Evolutionary conservation across 1,139 yeast genomes (phyloP).

Genomic region (Magnusiomyces paraingens): DNA sequence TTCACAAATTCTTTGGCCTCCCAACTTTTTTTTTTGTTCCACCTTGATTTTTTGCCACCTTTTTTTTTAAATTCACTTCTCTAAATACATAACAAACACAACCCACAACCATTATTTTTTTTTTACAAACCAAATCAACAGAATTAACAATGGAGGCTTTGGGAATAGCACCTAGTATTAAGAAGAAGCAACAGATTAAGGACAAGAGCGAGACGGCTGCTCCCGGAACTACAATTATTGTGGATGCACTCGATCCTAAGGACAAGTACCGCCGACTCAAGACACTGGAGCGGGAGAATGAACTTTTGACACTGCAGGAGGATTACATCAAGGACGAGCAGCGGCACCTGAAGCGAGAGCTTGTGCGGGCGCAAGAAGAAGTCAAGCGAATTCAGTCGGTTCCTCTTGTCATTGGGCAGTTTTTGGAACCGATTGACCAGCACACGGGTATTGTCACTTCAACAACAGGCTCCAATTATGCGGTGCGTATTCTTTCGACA

Average conservation of each 20-base stretch:
- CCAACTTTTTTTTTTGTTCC: too few relatives aligned
- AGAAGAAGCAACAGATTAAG: background rate
- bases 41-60: too few relatives aligned
- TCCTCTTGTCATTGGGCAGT: constrained; percentile 96
- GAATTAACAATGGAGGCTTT: constrained; percentile 47
- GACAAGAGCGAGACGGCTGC: too few relatives aligned
- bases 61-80: too few relatives aligned
- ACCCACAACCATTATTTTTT: too few relatives aligned
- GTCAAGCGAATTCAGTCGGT: constrained; percentile 96
- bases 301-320: constrained; percentile 77
- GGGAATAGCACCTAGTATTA: constrained; percentile 41
- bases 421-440: constrained; percentile 94
- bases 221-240: too few relatives aligned
- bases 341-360: constrained; percentile 89
- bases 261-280: constrained; percentile 62
- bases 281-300: constrained; percentile 83
- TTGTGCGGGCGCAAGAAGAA: constrained; percentile 96
- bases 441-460: constrained; percentile 94
- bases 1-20: too few relatives aligned
- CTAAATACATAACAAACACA: too few relatives aligned
- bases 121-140: background rate
- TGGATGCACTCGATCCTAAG: constrained; percentile 5
- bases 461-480: constrained; percentile 96
- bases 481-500: constrained; percentile 88
- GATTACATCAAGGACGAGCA: constrained; percentile 97